Percentiles rank a stretch among this genome's conserved stretches.
phyloP scores from a whole-genome alignment of 768 basidiomycete species.

The Suillus bovinus region DNA sequence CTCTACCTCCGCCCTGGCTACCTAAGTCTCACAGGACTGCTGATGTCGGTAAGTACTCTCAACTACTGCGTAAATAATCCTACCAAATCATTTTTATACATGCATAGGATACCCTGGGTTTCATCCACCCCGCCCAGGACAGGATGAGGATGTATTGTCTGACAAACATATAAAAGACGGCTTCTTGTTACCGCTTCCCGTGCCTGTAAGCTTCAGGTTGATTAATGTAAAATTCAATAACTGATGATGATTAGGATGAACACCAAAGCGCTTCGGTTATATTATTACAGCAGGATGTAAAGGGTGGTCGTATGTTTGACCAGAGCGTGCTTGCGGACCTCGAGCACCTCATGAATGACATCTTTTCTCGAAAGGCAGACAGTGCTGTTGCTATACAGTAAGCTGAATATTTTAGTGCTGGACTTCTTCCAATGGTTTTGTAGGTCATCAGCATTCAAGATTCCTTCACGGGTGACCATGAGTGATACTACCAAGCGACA shows the following conservation, averaged over 20 bases:
- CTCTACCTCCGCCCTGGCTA: conserved; percentile 73
- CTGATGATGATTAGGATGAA: conserved; percentile 24
- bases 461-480: conserved; percentile 80
- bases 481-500: conserved; percentile 76
- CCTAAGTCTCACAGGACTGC: conserved; percentile 64
- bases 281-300: conserved; percentile 18
- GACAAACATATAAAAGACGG: conserved; percentile 67
- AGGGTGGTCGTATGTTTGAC: conserved; percentile 49
- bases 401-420: conserved; percentile 25
- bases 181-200: conserved; percentile 50
- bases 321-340: conserved; percentile 56
- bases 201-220: conserved; percentile 50
- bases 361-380: conserved; percentile 65
- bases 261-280: conserved; percentile 16
- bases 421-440: conserved; percentile 2
- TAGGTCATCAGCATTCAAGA: conserved; percentile 66
- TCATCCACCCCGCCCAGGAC: conserved; percentile 70
- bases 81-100: background rate
- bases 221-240: background rate
- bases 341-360: conserved; percentile 75
- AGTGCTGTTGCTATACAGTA: conserved; percentile 63
- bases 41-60: conserved; percentile 58
- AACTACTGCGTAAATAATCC: background rate
- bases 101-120: conserved; percentile 71
- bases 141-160: conserved; percentile 75